Conservation (phyloP, 2,329 filamentous ascomycete species). For the Penicillium sp. region DNA sequence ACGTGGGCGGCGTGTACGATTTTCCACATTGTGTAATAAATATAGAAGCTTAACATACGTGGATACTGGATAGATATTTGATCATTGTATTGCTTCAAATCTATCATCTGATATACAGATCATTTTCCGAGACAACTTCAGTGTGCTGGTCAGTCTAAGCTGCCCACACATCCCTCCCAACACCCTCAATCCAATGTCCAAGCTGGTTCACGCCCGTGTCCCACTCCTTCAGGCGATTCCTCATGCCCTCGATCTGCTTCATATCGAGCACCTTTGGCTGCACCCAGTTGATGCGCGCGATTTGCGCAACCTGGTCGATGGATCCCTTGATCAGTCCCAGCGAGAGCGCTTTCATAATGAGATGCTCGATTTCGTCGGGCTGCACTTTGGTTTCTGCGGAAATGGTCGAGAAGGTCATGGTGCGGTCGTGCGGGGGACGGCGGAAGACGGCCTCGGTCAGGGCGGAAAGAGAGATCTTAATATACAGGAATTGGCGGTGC, state of each 20-base stretch:
- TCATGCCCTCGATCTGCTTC: slow-evolving; percentile 92
- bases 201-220: slow-evolving; percentile 92
- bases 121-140: too few species aligned
- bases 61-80: neutral
- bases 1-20: neutral
- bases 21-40: too few species aligned
- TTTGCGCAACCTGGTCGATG: slow-evolving; percentile 92
- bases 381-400: slow-evolving; percentile 87
- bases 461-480: slow-evolving; percentile 97
- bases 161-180: slow-evolving; percentile 94
- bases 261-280: slow-evolving; percentile 97
- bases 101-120: neutral
- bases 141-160: too few species aligned
- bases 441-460: slow-evolving; percentile 96
- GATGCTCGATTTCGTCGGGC: slow-evolving; percentile 88
- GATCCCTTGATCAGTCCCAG: slow-evolving; percentile 83
- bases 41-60: too few species aligned
- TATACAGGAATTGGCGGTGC: slow-evolving; percentile 79
- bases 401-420: slow-evolving; percentile 88
- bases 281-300: slow-evolving; percentile 96
- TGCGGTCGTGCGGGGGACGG: slow-evolving; percentile 88
- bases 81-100: neutral
- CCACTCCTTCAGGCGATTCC: slow-evolving; percentile 84
- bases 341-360: slow-evolving; percentile 99
- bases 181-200: slow-evolving; percentile 93